These are phyloP conservation scores for Melastoma malabathricum DNA, from an alignment of 345 rosid genomes.

Conservation along the genomic window DNA sequence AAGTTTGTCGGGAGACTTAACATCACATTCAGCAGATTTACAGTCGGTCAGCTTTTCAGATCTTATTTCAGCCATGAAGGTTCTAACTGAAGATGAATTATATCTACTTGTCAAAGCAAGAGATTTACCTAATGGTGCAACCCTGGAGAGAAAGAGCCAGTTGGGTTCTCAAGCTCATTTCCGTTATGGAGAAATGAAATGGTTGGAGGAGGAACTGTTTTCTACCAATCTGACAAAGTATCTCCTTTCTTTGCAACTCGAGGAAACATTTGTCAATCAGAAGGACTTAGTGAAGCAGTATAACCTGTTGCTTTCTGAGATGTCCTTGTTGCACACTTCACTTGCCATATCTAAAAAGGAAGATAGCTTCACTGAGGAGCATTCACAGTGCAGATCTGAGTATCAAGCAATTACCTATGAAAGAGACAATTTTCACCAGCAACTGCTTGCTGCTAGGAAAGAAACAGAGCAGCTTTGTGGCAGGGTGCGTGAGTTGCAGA, in stretches of 20 bases:
- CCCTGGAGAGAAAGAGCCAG: constrained; percentile 10
- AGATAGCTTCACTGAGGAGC: constrained; percentile 36
- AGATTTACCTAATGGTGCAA: constrained; percentile 16
- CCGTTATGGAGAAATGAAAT: constrained; percentile 21
- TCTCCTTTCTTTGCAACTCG: constrained; percentile 43
- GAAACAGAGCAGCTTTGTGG: constrained; percentile 40
- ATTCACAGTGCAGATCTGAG: constrained; percentile 44
- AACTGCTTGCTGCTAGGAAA: constrained; percentile 30
- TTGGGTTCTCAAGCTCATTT: constrained; percentile 7
- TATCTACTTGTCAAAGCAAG: constrained; percentile 34
- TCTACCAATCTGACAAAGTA: constrained; percentile 35
- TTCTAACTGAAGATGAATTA: constrained; percentile 47
- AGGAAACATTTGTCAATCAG: constrained; percentile 42
- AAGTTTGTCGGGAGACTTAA: constrained; percentile 12
- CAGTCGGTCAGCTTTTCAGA: constrained; percentile 25
- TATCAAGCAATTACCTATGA: constrained; percentile 23
- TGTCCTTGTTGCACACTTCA: constrained; percentile 32
- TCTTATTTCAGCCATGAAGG: constrained; percentile 30
- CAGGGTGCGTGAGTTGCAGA: constrained; percentile 44
- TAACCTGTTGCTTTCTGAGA: constrained; percentile 27
- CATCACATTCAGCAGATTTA: constrained; percentile 15
- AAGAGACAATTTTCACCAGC: constrained; percentile 34
- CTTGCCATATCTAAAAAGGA: constrained; percentile 23
- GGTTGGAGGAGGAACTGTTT: constrained; percentile 49
- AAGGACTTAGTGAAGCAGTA: constrained; percentile 26